Evolutionary conservation across 2,329 filamentous ascomycete genomes (phyloP).

Genomic region (Tolypocladium pustulatum): DNA sequence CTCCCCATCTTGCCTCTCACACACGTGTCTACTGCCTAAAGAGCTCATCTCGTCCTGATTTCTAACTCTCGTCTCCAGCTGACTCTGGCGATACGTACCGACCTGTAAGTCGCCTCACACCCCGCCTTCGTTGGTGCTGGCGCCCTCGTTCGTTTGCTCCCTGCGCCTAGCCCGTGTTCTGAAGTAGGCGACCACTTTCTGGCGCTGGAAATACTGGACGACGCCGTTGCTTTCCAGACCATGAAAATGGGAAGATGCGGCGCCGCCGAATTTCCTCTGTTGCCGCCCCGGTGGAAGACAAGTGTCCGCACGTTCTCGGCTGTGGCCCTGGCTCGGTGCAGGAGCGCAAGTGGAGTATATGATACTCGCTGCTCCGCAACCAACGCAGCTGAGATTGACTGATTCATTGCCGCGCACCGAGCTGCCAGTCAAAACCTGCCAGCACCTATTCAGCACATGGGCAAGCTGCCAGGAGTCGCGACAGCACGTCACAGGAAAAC

Average conservation of each 20-base stretch:
- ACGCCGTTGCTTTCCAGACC: not conserved
- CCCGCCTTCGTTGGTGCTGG: not conserved
- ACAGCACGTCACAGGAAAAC: not conserved
- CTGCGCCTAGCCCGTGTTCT: conserved; percentile 1
- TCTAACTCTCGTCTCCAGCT: conserved; percentile 39
- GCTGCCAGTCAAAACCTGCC: not conserved
- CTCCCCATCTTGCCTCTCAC: conserved; percentile 6
- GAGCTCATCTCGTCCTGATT: conserved; percentile 14
- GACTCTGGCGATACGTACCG: conserved; percentile 52
- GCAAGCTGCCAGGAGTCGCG: not conserved
- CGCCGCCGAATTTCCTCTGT: not conserved
- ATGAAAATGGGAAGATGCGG: not conserved
- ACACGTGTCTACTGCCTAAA: conserved; percentile 10
- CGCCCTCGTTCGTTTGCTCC: conserved; percentile 2
- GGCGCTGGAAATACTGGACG: not conserved
- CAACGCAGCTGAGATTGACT: not conserved
- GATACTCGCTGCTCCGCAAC: not conserved
- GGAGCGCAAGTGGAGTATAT: conserved; percentile 1
- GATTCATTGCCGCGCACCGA: not conserved
- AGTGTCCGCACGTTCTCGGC: not conserved
- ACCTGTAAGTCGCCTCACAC: conserved; percentile 36
- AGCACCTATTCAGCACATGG: not conserved
- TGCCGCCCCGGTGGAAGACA: not conserved
- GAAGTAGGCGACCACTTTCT: not conserved
- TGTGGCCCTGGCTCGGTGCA: conserved; percentile 2